Evolutionary conservation across 176 grass and related monocot genomes (phyloP).

Genomic region (Melocanna baccifera): DNA sequence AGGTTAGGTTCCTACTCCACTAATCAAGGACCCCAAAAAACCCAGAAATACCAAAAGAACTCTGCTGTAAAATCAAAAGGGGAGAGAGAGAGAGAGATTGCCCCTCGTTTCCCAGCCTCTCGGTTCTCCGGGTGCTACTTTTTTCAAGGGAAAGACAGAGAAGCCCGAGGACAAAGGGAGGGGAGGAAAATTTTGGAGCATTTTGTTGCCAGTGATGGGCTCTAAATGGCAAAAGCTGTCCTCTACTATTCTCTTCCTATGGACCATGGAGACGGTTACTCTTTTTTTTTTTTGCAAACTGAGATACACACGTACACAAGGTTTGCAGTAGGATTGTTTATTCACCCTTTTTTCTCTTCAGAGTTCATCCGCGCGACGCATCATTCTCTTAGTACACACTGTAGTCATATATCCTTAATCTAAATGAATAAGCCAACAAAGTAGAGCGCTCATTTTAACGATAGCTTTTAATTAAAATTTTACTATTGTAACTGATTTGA

Average conservation of each 20-base stretch:
- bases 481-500: no score
- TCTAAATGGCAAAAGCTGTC: conserved; percentile 39
- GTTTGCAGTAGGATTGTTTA: no score
- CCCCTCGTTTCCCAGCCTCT: conserved; percentile 36
- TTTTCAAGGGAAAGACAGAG: conserved; percentile 28
- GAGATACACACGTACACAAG: no score
- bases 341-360: no score
- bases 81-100: conserved; percentile 14
- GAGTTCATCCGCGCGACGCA: no score
- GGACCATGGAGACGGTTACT: no score
- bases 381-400: no score
- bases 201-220: conserved; percentile 37
- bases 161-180: conserved; percentile 55
- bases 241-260: neutral
- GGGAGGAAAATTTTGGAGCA: conserved; percentile 33
- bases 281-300: no score
- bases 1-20: conserved; percentile 30
- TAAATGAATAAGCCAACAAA: no score
- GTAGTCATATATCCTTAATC: no score
- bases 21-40: conserved; percentile 12
- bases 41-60: conserved; percentile 21
- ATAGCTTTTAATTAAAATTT: no score
- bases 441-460: no score
- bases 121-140: conserved; percentile 40
- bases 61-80: neutral